These are phyloP conservation scores for Prillingera fragicola DNA, from an alignment of 1,284 basidiomycete genomes.

Conservation along the genomic window DNA sequence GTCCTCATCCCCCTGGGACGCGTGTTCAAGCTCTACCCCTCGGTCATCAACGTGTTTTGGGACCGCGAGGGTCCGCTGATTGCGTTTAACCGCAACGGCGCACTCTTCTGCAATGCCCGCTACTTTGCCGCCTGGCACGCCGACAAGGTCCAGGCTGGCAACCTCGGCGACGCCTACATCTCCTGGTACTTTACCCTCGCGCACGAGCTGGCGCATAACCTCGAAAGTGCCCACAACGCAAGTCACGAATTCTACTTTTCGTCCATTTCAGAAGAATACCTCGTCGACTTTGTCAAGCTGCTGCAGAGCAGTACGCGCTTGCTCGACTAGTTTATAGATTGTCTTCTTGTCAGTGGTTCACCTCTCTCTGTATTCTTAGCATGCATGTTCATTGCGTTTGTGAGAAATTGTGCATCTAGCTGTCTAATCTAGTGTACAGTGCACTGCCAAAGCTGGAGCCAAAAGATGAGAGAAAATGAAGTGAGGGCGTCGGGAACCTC, in stretches of 20 bases:
- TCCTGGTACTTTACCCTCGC: constrained; percentile 87
- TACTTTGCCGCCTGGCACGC: constrained; percentile 71
- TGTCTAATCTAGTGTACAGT: too few relatives aligned
- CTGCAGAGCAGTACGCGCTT: not conserved
- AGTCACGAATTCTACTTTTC: constrained; percentile 89
- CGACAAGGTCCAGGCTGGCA: not conserved
- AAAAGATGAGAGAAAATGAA: too few relatives aligned
- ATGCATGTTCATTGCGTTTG: too few relatives aligned
- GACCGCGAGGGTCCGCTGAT: constrained; percentile 75
- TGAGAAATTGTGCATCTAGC: too few relatives aligned
- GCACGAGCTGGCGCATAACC: constrained; percentile 56
- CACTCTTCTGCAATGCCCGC: constrained; percentile 82
- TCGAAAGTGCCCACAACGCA: constrained; percentile 49
- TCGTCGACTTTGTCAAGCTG: constrained; percentile 19
- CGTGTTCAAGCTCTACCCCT: constrained; percentile 47
- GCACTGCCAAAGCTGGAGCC: too few relatives aligned
- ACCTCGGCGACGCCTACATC: constrained; percentile 60
- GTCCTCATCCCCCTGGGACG: constrained; percentile 48
- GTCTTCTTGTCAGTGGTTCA: too few relatives aligned
- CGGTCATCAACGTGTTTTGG: constrained; percentile 79
- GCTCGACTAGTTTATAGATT: not conserved
- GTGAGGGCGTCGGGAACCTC: too few relatives aligned
- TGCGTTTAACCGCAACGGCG: constrained; percentile 87
- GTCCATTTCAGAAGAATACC: constrained; percentile 69
- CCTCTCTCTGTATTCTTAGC: too few relatives aligned